Base-by-base conservation (phyloP, 1,284 basidiomycete species). In the Cutaneotrichosporon curvatum region DNA sequence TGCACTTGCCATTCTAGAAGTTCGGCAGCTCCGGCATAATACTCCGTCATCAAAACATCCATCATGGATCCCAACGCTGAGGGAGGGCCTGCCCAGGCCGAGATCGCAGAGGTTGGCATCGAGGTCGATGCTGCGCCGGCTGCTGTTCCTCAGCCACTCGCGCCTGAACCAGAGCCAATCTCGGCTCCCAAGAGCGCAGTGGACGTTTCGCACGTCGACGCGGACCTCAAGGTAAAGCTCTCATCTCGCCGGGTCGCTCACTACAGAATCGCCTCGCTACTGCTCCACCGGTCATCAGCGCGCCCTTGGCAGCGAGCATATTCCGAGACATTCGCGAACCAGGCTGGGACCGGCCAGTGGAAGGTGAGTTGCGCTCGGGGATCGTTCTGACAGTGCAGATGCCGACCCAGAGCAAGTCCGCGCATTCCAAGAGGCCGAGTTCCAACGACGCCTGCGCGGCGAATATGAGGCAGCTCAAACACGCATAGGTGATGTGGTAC, bases 381-480 rank as follows among this genome's bases (percentile, higher is more conserved):
- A 11, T 23, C 32, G 16, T 18, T 25, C 40, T 34, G 25, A 35
- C 22, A 9, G 3, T 45, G n/a, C n/a, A 48, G 54, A 52, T 14
- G 45, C 50, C 28, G 59, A 65, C 32, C 56, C 64, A 20, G 78
- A 81, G 37, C 80, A 80, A 51, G 63, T 85, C 4, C 64, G 73
- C 38, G 74, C 78, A 70, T 85, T 81, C 84, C 82, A 85, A 60
- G 78, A 83, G 61, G 76, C 78, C 46, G 79, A 84, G 45, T 75
- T 84, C 16, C 77, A 79, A 41, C 75, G 81, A 45, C 80, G 79
- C 57, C 71, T 89, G 44, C 73, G 76, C 40, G 85, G 84, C 14
- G 84, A 89, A 61, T 87, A 88, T 61, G 82, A 89, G 72, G 80
- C 80, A 28, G 79, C 81, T 7, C 77, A 83, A 16, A 60, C 79